Percentiles rank a stretch among this genome's conserved stretches.
Evolutionary conservation across 441 rosid species (phyloP).

Genomic region (Viola pubescens): DNA sequence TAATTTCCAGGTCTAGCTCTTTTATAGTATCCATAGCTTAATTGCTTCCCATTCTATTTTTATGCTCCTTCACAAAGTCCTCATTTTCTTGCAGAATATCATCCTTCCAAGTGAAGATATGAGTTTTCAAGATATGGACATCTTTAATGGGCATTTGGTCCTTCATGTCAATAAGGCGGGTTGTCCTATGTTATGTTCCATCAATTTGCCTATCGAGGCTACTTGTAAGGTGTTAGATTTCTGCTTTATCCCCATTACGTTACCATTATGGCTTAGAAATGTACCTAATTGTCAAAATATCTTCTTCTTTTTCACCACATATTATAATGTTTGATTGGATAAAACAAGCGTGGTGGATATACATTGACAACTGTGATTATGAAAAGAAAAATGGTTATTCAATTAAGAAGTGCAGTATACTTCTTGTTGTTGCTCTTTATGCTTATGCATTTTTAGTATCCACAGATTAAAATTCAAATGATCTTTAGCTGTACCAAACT

Average conservation of each 20-base stretch:
- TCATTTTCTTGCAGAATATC: constrained; percentile 37
- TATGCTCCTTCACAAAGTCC: constrained; percentile 8
- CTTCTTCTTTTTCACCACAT: no score
- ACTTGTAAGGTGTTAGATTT: constrained; percentile 36
- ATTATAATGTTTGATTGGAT: no score
- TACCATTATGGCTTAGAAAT: no score
- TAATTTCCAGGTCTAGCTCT: constrained; percentile 50
- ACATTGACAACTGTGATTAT: no score
- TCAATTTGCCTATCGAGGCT: constrained; percentile 50
- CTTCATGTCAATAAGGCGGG: constrained; percentile 52
- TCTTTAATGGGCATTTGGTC: constrained; percentile 67
- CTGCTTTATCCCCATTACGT: neutral
- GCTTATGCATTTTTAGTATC: neutral
- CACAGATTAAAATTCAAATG: neutral
- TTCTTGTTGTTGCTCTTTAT: no score
- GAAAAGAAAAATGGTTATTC: no score
- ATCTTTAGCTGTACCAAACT: neutral
- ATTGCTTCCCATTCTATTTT: neutral
- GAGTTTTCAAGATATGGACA: constrained; percentile 76
- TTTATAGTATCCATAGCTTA: neutral
- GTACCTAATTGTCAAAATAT: no score
- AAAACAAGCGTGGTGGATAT: no score
- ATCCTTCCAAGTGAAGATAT: constrained; percentile 55
- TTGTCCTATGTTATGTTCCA: constrained; percentile 52
- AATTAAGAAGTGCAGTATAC: no score